phyloP scores from a whole-genome alignment of 176 grass and related monocot species.

The Avena atlantica region DNA sequence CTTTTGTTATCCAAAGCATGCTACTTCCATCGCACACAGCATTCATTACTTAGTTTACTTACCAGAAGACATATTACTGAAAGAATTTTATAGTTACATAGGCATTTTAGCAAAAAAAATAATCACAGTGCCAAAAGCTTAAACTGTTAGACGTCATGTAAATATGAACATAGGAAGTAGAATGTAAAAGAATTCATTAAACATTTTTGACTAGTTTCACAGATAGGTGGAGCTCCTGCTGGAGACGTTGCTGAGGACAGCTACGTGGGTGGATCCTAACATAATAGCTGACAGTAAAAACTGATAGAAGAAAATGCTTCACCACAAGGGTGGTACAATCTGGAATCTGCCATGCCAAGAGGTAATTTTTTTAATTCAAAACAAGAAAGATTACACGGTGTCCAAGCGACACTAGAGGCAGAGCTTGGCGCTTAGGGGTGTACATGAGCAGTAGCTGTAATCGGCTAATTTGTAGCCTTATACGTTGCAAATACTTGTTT shows the following conservation, averaged over 20 bases:
- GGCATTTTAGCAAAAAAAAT: neutral
- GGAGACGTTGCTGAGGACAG: neutral
- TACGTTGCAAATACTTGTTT: neutral
- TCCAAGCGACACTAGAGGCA: neutral
- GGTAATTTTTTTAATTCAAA: neutral
- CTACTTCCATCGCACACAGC: neutral
- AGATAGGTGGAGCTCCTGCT: neutral
- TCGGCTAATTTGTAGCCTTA: neutral
- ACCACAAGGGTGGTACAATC: neutral
- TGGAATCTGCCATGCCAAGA: neutral
- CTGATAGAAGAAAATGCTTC: constrained; percentile 1
- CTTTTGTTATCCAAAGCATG: neutral
- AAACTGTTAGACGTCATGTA: neutral
- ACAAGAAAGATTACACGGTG: neutral
- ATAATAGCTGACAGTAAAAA: neutral
- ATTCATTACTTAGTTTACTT: neutral
- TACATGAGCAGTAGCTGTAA: neutral
- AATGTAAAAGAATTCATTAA: neutral
- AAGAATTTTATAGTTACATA: neutral
- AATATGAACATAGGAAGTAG: neutral
- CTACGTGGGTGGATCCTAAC: neutral
- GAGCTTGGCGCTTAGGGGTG: neutral
- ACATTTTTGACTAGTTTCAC: constrained; percentile 14
- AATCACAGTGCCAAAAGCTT: neutral
- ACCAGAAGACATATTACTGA: neutral